Conservation (phyloP, 75 land plant genomes). For the Ceratopteris richardii region DNA sequence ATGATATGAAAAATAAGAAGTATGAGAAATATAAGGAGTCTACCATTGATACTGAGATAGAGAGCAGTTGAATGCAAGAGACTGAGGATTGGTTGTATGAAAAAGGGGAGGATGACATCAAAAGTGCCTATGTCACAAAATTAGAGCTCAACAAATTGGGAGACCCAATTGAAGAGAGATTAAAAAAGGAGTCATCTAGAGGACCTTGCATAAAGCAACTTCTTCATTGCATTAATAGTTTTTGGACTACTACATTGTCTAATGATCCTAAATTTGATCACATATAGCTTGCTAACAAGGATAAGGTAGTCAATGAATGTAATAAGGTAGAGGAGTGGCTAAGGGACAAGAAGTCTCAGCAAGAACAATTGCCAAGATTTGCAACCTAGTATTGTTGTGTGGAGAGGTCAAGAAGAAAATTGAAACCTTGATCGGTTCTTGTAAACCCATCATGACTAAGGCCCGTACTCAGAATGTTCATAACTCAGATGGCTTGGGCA, state of each 20-base stretch:
- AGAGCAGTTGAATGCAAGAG: no score
- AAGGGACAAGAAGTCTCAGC: slow-evolving; percentile 66
- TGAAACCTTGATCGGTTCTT: no score
- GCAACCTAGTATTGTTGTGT: no score
- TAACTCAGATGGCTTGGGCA: not conserved
- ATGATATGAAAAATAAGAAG: no score
- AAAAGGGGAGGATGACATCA: no score
- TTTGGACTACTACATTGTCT: slow-evolving; percentile 60
- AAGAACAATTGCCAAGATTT: slow-evolving; percentile 62
- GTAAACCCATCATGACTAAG: no score
- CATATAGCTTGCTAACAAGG: slow-evolving; percentile 38
- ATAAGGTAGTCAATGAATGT: slow-evolving; percentile 72
- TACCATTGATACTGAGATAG: no score
- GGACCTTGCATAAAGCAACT: slow-evolving; percentile 19
- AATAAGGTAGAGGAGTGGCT: slow-evolving; percentile 76
- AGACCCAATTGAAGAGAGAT: slow-evolving; percentile 79
- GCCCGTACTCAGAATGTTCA: not conserved
- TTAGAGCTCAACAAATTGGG: no score
- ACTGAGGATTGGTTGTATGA: no score
- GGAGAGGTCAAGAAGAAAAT: no score
- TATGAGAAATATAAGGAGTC: no score
- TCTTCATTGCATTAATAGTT: slow-evolving; percentile 70
- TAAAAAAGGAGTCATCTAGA: slow-evolving; percentile 30
- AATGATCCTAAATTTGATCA: slow-evolving; percentile 48
- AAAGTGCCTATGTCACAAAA: no score